These are phyloP conservation scores for Alternaria metachromatica DNA, from an alignment of 2,329 filamentous ascomycete species.

Conservation along the genomic window DNA sequence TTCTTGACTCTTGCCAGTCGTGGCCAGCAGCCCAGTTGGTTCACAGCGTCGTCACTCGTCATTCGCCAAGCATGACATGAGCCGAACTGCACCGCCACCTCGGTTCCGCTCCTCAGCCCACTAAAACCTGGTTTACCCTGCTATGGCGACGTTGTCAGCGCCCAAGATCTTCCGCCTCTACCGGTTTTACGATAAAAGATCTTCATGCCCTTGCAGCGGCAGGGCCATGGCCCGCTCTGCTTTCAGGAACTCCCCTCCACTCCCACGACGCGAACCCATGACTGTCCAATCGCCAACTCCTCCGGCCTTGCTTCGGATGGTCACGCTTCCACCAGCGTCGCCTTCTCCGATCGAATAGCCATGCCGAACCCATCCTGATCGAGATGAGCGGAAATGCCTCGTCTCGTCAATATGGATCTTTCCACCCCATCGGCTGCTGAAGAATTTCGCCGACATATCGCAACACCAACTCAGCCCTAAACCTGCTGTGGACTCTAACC, in stretches of 20 bases:
- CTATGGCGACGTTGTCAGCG: conserved; percentile 2
- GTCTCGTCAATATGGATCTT: neutral
- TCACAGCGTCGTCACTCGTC: conserved; percentile 13
- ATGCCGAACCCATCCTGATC: neutral
- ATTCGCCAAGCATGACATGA: conserved; percentile 11
- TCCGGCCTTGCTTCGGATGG: conserved; percentile 15
- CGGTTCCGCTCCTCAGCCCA: conserved; percentile 4
- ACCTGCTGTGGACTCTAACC: neutral
- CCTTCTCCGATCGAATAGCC: conserved; percentile 24
- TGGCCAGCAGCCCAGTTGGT: conserved; percentile 6
- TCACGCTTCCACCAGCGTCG: conserved; percentile 25
- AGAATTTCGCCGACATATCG: neutral
- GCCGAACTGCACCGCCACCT: conserved; percentile 19
- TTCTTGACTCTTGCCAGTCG: conserved; percentile 12
- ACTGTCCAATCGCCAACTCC: conserved; percentile 22
- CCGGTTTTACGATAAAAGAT: conserved; percentile 27
- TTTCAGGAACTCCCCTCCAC: conserved; percentile 29
- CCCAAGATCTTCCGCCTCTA: conserved; percentile 17
- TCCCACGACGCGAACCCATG: conserved; percentile 6
- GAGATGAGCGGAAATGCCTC: neutral
- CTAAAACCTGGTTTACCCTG: conserved; percentile 13
- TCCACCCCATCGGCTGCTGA: neutral
- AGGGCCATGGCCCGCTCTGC: conserved; percentile 37
- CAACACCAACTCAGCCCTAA: neutral
- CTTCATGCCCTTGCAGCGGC: conserved; percentile 41